Evolutionary conservation across 2,329 filamentous ascomycete species (phyloP).

Genomic region (Talaromyces sp.): DNA sequence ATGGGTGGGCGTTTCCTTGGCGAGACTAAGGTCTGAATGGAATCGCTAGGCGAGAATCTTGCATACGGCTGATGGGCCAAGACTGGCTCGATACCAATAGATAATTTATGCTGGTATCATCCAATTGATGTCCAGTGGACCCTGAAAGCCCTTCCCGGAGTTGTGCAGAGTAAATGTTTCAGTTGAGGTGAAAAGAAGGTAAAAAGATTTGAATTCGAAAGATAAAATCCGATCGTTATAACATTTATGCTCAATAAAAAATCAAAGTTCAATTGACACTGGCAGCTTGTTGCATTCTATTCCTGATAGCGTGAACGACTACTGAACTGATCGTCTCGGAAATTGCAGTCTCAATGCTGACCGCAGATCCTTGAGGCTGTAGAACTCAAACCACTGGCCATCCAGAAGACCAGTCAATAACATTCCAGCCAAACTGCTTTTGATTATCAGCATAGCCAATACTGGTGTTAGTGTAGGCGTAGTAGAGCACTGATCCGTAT

Average conservation of each 20-base stretch:
- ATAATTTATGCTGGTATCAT: background rate
- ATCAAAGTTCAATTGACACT: too few species aligned
- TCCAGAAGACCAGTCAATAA: conserved; percentile 45
- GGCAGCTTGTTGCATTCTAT: too few species aligned
- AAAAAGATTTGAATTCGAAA: too few species aligned
- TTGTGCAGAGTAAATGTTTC: background rate
- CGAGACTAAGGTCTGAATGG: background rate
- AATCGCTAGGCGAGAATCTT: conserved; percentile 2
- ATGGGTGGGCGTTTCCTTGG: background rate
- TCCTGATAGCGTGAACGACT: too few species aligned
- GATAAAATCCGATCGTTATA: too few species aligned
- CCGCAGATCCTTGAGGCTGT: background rate
- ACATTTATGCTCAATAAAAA: too few species aligned
- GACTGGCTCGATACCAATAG: background rate
- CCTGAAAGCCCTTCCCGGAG: too few species aligned
- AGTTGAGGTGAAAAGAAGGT: background rate
- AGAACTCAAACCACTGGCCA: conserved; percentile 47
- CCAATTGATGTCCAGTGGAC: background rate
- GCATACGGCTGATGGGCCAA: background rate
- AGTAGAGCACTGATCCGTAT: conserved; percentile 61
- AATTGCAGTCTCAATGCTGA: too few species aligned
- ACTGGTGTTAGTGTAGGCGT: conserved; percentile 62
- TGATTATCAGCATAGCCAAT: conserved; percentile 55
- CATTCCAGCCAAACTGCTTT: conserved; percentile 53
- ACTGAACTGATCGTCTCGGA: background rate